Evolutionary conservation across 768 basidiomycete genomes (phyloP).

Genomic region (Pulveroboletus sp.): DNA sequence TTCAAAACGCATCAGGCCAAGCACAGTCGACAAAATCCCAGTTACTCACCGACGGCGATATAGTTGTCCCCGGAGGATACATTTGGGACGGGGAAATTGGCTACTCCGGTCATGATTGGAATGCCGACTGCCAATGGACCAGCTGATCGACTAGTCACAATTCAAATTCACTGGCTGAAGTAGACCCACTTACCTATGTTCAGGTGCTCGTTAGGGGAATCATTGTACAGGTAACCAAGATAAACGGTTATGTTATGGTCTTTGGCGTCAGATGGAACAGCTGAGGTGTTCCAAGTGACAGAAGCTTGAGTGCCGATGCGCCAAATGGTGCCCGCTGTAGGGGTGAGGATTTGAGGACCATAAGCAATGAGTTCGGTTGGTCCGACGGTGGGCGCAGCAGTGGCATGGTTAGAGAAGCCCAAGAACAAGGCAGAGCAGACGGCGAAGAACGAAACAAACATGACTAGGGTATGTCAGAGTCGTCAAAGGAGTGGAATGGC

Average conservation of each 20-base stretch:
- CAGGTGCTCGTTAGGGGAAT: conserved; percentile 43
- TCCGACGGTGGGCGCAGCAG: conserved; percentile 22
- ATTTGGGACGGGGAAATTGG: conserved; percentile 50
- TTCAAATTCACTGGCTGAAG: no score
- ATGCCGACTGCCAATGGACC: conserved; percentile 57
- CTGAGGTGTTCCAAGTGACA: conserved; percentile 41
- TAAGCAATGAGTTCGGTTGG: conserved; percentile 35
- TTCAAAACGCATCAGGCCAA: conserved; percentile 23
- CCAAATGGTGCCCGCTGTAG: conserved; percentile 37
- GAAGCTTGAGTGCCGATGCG: conserved; percentile 30
- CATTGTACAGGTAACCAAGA: conserved; percentile 38
- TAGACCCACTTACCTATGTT: conserved; percentile 40
- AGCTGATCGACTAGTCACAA: conserved; percentile 35
- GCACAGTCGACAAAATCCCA: neutral
- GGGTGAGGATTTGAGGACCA: conserved; percentile 42
- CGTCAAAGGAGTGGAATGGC: conserved; percentile 21
- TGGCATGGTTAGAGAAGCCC: conserved; percentile 23
- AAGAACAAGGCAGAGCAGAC: conserved; percentile 33
- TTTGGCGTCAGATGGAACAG: conserved; percentile 37
- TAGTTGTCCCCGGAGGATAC: conserved; percentile 44
- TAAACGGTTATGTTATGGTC: conserved; percentile 41
- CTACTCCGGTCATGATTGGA: conserved; percentile 48
- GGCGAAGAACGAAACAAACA: conserved; percentile 22
- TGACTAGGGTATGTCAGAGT: conserved; percentile 14
- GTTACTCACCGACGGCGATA: conserved; percentile 58